These are phyloP conservation scores for Zelopaecilomyces penicillatus DNA, from an alignment of 2,329 filamentous ascomycete genomes.

Conservation along the genomic window DNA sequence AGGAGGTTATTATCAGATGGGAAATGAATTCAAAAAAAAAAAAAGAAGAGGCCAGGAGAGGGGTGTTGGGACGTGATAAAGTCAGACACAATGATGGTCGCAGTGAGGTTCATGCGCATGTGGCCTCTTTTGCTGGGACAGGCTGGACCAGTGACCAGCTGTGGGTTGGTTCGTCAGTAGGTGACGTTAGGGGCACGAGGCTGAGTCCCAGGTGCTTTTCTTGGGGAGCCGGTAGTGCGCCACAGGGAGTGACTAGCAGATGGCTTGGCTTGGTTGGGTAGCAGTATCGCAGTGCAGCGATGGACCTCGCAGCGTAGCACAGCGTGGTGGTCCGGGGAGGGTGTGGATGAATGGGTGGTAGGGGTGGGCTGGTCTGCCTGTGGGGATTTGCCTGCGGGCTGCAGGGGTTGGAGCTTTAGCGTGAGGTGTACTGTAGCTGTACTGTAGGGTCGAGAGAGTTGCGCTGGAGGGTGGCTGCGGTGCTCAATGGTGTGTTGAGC, in stretches of 20 bases:
- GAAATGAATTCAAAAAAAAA: not conserved
- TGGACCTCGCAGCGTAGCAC: no score
- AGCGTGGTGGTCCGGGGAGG: not conserved
- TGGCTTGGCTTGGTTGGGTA: no score
- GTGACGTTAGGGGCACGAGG: constrained; percentile 37
- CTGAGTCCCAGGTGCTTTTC: constrained; percentile 23
- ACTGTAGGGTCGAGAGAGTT: no score
- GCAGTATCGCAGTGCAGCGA: no score
- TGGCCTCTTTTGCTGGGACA: constrained; percentile 15
- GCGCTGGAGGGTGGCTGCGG: no score
- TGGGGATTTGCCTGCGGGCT: constrained; percentile 8
- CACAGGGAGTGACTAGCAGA: constrained; percentile 5
- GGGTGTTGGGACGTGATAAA: constrained; percentile 5
- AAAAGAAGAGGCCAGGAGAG: not conserved
- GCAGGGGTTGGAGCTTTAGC: not conserved
- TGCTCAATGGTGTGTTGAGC: no score
- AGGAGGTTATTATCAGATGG: not conserved
- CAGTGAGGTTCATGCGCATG: constrained; percentile 20
- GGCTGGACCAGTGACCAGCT: constrained; percentile 19
- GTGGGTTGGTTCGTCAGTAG: constrained; percentile 27
- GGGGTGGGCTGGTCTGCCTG: constrained; percentile 4
- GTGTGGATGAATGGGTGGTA: not conserved
- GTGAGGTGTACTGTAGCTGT: no score
- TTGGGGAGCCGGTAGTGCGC: constrained; percentile 3
- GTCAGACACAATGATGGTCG: constrained; percentile 14